A percentile compares a stretch with the other conserved stretches of the same genome.
Evolutionary conservation across 352 stramenopile genomes (phyloP).

Genomic region (Phytopythium boreale): DNA sequence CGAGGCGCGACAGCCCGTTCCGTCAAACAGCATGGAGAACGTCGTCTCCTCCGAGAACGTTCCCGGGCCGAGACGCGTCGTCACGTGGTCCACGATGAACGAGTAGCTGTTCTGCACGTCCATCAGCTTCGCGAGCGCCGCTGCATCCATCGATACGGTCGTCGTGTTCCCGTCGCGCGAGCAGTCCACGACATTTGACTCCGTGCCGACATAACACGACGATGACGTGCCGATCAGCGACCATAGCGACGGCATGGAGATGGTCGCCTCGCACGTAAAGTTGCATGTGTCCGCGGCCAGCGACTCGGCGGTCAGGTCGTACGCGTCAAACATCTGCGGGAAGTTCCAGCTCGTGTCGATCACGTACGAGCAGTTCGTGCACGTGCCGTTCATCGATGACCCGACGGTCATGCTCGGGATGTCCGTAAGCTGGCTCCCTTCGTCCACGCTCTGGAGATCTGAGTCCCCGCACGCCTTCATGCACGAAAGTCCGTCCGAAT

Average conservation of each 20-base stretch:
- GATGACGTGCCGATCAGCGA: slow-evolving; percentile 33
- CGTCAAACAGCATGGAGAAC: slow-evolving; percentile 54
- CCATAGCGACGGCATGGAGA: slow-evolving; percentile 63
- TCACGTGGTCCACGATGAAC: slow-evolving; percentile 55
- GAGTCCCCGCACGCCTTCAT: slow-evolving; percentile 44
- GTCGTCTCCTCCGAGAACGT: slow-evolving; percentile 53
- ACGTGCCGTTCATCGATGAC: slow-evolving; percentile 69
- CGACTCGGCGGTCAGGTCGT: slow-evolving; percentile 43
- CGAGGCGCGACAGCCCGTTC: slow-evolving; percentile 47
- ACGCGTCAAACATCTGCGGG: slow-evolving; percentile 60
- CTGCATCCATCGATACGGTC: slow-evolving; percentile 36
- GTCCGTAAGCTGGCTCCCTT: slow-evolving; percentile 47
- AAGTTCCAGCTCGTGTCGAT: slow-evolving; percentile 66
- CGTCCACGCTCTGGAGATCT: slow-evolving; percentile 40
- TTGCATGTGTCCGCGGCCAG: slow-evolving; percentile 34
- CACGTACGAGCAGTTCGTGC: slow-evolving; percentile 59
- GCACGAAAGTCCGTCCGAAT: slow-evolving; percentile 43
- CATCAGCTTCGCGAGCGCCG: slow-evolving; percentile 36
- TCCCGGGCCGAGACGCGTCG: slow-evolving; percentile 52
- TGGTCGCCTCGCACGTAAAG: slow-evolving; percentile 43
- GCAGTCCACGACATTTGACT: slow-evolving; percentile 32
- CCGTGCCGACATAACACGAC: slow-evolving; percentile 27
- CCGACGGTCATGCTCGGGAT: slow-evolving; percentile 36
- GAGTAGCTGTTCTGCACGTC: slow-evolving; percentile 35
- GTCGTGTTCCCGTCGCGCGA: slow-evolving; percentile 53